A percentile compares a stretch with the other conserved stretches of the same genome.
Conservation (phyloP, 139 green algal genomes). For the Closterium sp. region DNA sequence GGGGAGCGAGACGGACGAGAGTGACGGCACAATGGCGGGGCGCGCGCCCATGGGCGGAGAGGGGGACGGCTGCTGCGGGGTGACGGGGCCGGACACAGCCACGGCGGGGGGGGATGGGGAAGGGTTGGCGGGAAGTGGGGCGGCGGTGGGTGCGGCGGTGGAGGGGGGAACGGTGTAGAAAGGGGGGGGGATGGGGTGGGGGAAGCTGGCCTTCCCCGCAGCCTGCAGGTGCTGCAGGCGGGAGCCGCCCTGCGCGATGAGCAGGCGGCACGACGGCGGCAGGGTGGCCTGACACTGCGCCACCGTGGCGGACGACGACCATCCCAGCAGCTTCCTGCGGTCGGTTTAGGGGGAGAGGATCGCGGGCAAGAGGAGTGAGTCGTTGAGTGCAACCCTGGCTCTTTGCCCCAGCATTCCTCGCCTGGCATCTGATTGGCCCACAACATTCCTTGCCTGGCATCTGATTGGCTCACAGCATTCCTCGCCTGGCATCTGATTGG, state of each 20-base stretch:
- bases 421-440: no score
- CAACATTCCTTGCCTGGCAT: no score
- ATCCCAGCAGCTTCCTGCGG: not conserved
- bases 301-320: not conserved
- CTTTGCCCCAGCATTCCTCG: no score
- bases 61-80: not conserved
- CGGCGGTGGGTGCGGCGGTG: no score
- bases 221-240: not conserved
- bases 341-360: no score
- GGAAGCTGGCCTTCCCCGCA: not conserved
- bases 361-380: no score
- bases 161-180: not conserved
- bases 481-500: no score
- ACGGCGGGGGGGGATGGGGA: not conserved
- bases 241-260: not conserved
- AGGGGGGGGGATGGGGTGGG: not conserved
- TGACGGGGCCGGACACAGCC: no score
- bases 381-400: no score
- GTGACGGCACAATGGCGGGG: not conserved
- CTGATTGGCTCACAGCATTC: no score
- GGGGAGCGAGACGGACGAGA: not conserved
- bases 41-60: no score
- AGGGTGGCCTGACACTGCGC: not conserved
- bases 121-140: not conserved
- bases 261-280: not conserved